Evolutionary conservation across 805 yeast genomes (phyloP).

Genomic region (Candida andamanensis): DNA sequence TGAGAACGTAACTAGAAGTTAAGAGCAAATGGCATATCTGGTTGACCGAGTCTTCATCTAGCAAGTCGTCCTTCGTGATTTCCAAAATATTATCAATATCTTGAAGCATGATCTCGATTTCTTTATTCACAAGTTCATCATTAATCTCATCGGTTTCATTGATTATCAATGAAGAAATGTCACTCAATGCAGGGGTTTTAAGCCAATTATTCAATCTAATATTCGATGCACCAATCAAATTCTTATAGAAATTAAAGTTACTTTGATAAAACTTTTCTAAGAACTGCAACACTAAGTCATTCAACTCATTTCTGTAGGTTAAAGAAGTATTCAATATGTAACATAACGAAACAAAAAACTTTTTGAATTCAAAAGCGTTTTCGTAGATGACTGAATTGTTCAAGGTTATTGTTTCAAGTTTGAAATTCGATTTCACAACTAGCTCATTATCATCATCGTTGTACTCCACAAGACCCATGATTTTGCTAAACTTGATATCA

Average conservation of each 20-base stretch:
- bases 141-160: slow-evolving; percentile 12
- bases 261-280: slow-evolving; percentile 28
- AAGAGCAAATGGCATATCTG: slow-evolving; percentile 49
- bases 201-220: slow-evolving; percentile 23
- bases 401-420: slow-evolving; percentile 4
- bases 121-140: slow-evolving; percentile 17
- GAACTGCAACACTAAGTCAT: slow-evolving; percentile 38
- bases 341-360: slow-evolving; percentile 45
- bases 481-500: slow-evolving; percentile 44
- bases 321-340: slow-evolving; percentile 55
- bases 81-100: slow-evolving; percentile 13
- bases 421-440: slow-evolving; percentile 2
- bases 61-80: slow-evolving; percentile 44
- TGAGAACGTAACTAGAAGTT: slow-evolving; percentile 51
- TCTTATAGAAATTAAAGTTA: slow-evolving; percentile 31
- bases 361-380: slow-evolving; percentile 44
- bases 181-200: slow-evolving; percentile 22
- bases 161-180: slow-evolving; percentile 12
- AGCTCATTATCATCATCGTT: slow-evolving; percentile 4
- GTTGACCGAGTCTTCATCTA: slow-evolving; percentile 49
- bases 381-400: slow-evolving; percentile 21
- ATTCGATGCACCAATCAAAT: slow-evolving; percentile 21
- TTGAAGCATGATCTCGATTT: slow-evolving; percentile 23
- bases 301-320: slow-evolving; percentile 51
- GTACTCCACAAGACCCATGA: slow-evolving; percentile 16